phyloP scores from a whole-genome alignment of 169 alveolate species.

The Plasmodium yoelii region DNA sequence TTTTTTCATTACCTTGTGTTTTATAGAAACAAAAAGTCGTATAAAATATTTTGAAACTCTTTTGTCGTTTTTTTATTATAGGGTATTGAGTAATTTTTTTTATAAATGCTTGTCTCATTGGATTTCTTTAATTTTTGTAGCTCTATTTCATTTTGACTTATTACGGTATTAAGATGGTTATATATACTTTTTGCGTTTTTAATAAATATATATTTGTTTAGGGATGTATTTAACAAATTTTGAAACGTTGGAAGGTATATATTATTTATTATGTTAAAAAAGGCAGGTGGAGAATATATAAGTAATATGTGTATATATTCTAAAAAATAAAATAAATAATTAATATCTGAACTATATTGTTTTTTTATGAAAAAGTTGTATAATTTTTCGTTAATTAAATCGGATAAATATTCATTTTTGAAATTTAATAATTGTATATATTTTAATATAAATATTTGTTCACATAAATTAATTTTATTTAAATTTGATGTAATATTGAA shows the following conservation, averaged over 20 bases:
- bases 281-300: constrained; percentile 17
- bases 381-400: constrained; percentile 30
- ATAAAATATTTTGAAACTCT: constrained; percentile 48
- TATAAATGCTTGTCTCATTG: neutral
- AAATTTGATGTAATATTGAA: constrained; percentile 31
- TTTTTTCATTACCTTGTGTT: neutral
- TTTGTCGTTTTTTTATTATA: constrained; percentile 9
- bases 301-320: constrained; percentile 26
- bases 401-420: constrained; percentile 62
- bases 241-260: constrained; percentile 20
- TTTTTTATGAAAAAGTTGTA: constrained; percentile 45
- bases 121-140: neutral
- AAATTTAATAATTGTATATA: constrained; percentile 30
- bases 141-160: neutral
- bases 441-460: constrained; percentile 31
- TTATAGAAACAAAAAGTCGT: constrained; percentile 65
- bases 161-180: constrained; percentile 23
- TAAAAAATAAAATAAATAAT: constrained; percentile 30
- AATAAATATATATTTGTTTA: constrained; percentile 8
- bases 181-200: constrained; percentile 38
- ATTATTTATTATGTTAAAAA: constrained; percentile 18
- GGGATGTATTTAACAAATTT: constrained; percentile 15
- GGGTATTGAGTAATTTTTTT: neutral
- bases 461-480: constrained; percentile 32
- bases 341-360: constrained; percentile 11